These are phyloP conservation scores for Debaryomyces psychrophilus DNA, from an alignment of 1,139 yeast species.

Conservation along the genomic window DNA sequence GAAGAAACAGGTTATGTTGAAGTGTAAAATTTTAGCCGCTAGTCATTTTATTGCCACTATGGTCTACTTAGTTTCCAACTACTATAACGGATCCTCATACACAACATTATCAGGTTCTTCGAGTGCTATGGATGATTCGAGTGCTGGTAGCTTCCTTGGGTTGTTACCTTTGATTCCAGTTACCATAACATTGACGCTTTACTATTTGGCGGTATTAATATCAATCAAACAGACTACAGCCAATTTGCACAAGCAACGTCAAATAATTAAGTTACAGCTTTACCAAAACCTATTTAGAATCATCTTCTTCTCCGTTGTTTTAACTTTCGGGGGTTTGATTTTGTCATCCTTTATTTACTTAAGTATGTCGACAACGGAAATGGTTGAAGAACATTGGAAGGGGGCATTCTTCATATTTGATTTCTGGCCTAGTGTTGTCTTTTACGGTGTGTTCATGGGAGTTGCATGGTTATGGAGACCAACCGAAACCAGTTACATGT, in stretches of 20 bases:
- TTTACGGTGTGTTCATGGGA: constrained; percentile 79
- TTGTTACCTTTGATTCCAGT: constrained; percentile 65
- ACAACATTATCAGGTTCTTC: constrained; percentile 25
- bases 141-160: constrained; percentile 28
- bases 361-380: constrained; percentile 73
- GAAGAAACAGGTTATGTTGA: constrained; percentile 74
- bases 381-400: constrained; percentile 91
- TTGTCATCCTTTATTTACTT: constrained; percentile 72
- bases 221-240: constrained; percentile 77
- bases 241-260: constrained; percentile 80
- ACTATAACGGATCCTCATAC: constrained; percentile 53
- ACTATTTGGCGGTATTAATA: constrained; percentile 74
- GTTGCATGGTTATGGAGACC: constrained; percentile 97
- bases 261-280: constrained; percentile 85
- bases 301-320: constrained; percentile 64
- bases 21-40: constrained; percentile 76
- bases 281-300: constrained; percentile 78
- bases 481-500: constrained; percentile 89
- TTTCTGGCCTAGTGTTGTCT: constrained; percentile 93
- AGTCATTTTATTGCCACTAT: constrained; percentile 71
- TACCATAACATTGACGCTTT: constrained; percentile 66
- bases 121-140: constrained; percentile 14
- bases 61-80: constrained; percentile 69
- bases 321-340: constrained; percentile 59
- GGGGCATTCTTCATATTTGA: constrained; percentile 85